Base-by-base conservation (phyloP, 2,329 filamentous ascomycete genomes). In the Fusarium protoensiforme region DNA sequence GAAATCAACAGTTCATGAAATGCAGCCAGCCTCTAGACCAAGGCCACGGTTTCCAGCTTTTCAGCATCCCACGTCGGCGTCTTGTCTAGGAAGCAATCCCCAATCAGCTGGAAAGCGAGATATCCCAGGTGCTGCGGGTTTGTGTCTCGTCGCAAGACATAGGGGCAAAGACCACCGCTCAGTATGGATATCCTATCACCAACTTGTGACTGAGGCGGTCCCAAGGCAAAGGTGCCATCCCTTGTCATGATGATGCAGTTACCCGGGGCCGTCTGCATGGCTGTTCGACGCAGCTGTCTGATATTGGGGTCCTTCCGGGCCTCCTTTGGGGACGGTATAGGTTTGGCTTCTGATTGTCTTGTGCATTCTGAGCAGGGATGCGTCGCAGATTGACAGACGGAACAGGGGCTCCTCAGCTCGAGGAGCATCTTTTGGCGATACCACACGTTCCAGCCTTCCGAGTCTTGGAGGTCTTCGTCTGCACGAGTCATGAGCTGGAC, bases 151-250 rank as follows among this genome's bases (percentile, higher is more conserved):
- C 66, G 63, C 13, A 74, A 18, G 13, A 75, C 27, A 51, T 73
- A 75, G 4, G 74, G 74, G 36, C 74, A 76, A 7, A 76, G 27
- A 7, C 70, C 72, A 8, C 72, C 72, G 9, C 64, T 73, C 7
- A 76, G 39, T 6, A 76, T 72, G 7, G 54, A 68, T 68, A 75
- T 56, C 13, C 39, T 16, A 53, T 75, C 74, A 3, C 39, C 41
- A 6, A 38, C 48, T 36, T 60, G 29, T 4, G 68, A 64, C 33
- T 67, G 59, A 4, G 65, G 62, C 9, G 69, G 69, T 9, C 72
- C 71, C 7, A 76, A 18, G 14, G 60, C 74, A 7, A 70, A 33
- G 5, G 20, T 61, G 4, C 64, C 70, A 20, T 69, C 54, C 20
- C 29, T 58, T 0, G 64, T 75, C 39, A 75, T 53, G 9, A 74